Evolutionary conservation across 208 protist species (phyloP).

Genomic region (Leishmania martiniquensis): DNA sequence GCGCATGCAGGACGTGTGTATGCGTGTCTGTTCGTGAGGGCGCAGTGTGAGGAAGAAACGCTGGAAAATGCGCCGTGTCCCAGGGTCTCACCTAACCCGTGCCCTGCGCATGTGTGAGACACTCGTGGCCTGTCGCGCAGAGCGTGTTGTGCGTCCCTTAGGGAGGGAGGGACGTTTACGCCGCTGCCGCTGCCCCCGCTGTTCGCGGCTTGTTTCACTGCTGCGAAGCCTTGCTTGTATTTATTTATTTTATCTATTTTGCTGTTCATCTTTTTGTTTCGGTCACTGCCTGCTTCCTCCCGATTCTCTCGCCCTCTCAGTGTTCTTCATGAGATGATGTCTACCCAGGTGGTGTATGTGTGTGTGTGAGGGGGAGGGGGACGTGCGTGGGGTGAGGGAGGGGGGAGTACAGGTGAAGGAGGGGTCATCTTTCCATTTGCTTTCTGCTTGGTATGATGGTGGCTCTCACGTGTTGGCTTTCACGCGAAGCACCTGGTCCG

Average conservation of each 20-base stretch:
- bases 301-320: neutral
- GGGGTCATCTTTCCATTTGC: neutral
- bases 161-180: too few species aligned
- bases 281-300: neutral
- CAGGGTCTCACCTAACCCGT: too few species aligned
- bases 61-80: neutral
- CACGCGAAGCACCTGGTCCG: neutral
- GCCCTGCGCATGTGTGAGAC: too few species aligned
- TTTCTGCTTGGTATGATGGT: neutral
- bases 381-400: too few species aligned
- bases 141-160: neutral
- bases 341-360: neutral
- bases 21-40: neutral
- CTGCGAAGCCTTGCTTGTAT: neutral
- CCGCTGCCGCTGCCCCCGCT: neutral
- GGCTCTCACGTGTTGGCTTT: neutral
- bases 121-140: neutral
- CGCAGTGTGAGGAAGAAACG: neutral
- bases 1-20: slow-evolving; percentile 5
- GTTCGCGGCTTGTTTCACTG: neutral
- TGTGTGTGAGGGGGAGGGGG: too few species aligned
- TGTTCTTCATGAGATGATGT: neutral
- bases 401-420: neutral
- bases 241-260: neutral
- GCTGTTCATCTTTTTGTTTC: neutral